Base-by-base conservation (phyloP, 805 yeast genomes). In the Ogataea polymorpha region DNA sequence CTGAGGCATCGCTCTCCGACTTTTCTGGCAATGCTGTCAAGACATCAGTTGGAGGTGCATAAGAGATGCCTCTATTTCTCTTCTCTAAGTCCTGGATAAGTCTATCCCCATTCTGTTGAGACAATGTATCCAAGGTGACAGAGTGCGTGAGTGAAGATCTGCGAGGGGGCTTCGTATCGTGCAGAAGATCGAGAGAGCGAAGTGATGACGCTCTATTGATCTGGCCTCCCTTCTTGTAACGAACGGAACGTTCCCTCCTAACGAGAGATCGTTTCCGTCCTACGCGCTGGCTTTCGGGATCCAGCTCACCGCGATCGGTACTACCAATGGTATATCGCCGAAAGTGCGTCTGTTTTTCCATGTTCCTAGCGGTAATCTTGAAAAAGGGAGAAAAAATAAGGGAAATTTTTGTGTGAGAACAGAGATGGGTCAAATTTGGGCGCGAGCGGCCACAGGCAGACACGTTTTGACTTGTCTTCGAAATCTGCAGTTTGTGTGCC, bases 181-280 rank as follows among this genome's bases (percentile, higher is more conserved):
- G 32, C 2, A 17, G 8, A 6, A 9, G n/a, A 14, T 32, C 26
- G 4, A 9, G 8, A 4, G 41, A 32, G 12, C n/a, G 37, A n/a
- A 27, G 34, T 12, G 42, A 42, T 24, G 34, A 27, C 15, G 38
- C 18, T 41, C 42, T 38, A 14, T 31, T 17, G 10, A 40, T 15
- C 6, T 41, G 32, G n/a, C 37, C 23, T 12, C 37, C 20, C 9
- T 21, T 30, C 2, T 35, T 28, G 30, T 28, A 31, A 7, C 35
- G 41, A 15, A 34, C 17, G n/a, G 46, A 38, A 20, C 98, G 77
- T 56, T 91, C 98, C 3, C 95, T 95, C 46, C 87, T 75, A 23
- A 91, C 84, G 46, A 91, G 68, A 0, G 96, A 85, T 51, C 78
- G 72, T 59, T 82, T 86, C 42, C 82, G 56, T 32, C 63, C 58